phyloP scores from a whole-genome alignment of 768 basidiomycete genomes.

The Suillus plorans region DNA sequence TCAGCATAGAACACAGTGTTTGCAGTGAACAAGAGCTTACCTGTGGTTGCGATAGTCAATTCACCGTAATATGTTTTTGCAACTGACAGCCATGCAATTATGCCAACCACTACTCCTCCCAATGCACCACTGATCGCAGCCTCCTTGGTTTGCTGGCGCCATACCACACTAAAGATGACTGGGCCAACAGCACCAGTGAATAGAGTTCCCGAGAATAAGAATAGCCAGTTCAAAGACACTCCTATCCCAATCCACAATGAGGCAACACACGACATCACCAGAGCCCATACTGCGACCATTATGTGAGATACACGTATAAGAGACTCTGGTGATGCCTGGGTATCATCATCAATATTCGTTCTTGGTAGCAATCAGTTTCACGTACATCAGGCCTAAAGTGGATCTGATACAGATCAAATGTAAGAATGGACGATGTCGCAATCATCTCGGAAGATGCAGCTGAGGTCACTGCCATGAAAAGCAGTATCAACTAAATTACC shows the following conservation, averaged over 20 bases:
- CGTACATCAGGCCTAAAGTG: conserved; percentile 26
- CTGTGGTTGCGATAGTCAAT: conserved; percentile 15
- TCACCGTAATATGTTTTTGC: conserved; percentile 18
- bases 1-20: neutral
- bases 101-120: conserved; percentile 41
- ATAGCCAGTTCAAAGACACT: conserved; percentile 20
- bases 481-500: conserved; percentile 24
- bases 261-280: conserved; percentile 24
- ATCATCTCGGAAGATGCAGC: conserved; percentile 35
- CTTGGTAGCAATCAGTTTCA: neutral
- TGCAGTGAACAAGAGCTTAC: conserved; percentile 1
- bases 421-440: conserved; percentile 35
- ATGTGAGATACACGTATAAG: conserved; percentile 26
- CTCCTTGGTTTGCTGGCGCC: conserved; percentile 38
- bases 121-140: conserved; percentile 41
- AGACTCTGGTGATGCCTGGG: conserved; percentile 17
- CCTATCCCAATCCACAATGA: conserved; percentile 27
- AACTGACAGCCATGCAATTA: conserved; percentile 46
- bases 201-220: conserved; percentile 19
- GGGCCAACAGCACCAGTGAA: conserved; percentile 34
- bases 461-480: conserved; percentile 38
- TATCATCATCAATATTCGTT: neutral
- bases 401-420: conserved; percentile 35
- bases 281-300: conserved; percentile 25
- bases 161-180: conserved; percentile 18